Evolutionary conservation across 345 rosid genomes (phyloP).

Genomic region (Garcia nutans): DNA sequence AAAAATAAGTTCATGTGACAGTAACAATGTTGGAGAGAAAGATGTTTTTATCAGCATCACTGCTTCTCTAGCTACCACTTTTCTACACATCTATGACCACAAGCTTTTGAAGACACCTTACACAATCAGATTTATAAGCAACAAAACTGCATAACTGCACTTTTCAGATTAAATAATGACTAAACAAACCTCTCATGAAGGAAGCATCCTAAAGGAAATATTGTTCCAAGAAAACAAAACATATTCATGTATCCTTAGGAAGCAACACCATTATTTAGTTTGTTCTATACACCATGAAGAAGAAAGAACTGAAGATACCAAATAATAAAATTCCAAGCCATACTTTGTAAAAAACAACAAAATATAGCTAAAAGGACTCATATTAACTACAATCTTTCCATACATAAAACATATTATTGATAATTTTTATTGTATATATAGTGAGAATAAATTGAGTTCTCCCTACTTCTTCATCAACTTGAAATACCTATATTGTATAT

Average conservation of each 20-base stretch:
- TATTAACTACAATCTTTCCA: no score
- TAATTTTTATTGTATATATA: no score
- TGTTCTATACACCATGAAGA: background rate
- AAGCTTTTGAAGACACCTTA: slow-evolving; percentile 79
- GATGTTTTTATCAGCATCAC: slow-evolving; percentile 82
- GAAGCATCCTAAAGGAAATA: background rate
- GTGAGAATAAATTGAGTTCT: no score
- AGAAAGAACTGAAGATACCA: background rate
- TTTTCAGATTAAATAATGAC: slow-evolving; percentile 1
- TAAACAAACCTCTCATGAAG: background rate
- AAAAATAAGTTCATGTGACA: slow-evolving; percentile 76
- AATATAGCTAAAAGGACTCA: no score
- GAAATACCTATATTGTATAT: no score
- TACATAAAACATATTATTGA: no score
- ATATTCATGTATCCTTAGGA: background rate
- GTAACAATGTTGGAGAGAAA: slow-evolving; percentile 70
- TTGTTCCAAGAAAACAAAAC: no score
- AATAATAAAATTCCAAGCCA: no score
- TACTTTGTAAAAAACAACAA: no score
- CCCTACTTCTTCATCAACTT: no score
- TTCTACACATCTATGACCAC: slow-evolving; percentile 61
- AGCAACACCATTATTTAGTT: background rate
- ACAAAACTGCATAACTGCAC: background rate
- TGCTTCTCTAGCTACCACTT: slow-evolving; percentile 82
- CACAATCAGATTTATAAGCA: slow-evolving; percentile 26